These are phyloP conservation scores for Calonectria hongkongensis DNA, from an alignment of 2,329 filamentous ascomycete genomes.

Conservation along the genomic window DNA sequence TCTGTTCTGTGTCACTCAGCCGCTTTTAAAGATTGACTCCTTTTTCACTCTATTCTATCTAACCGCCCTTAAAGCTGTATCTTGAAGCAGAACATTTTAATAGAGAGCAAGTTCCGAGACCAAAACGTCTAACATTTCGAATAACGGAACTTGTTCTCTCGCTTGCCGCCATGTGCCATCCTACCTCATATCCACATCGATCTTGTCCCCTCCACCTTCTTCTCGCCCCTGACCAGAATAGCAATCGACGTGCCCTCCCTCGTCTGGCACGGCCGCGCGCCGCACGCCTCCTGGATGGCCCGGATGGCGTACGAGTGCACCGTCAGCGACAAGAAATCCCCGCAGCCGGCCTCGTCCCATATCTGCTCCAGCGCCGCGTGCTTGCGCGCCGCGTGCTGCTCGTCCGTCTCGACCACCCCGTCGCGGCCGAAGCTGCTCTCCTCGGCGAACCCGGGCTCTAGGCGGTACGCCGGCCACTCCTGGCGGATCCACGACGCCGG, in stretches of 20 bases:
- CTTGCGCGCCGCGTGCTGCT: conserved; percentile 66
- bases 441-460: conserved; percentile 74
- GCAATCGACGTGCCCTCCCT: conserved; percentile 73
- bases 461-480: conserved; percentile 69
- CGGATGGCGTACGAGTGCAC: conserved; percentile 69
- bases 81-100: background rate
- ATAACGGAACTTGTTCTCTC: background rate
- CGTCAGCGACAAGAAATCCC: conserved; percentile 68
- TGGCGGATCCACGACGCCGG: conserved; percentile 67
- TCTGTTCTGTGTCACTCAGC: too few species aligned
- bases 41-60: background rate
- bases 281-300: conserved; percentile 65
- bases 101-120: background rate
- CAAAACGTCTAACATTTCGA: background rate
- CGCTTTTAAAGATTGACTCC: too few species aligned
- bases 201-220: conserved; percentile 4
- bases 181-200: background rate
- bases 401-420: conserved; percentile 68
- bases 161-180: background rate
- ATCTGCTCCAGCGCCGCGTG: conserved; percentile 67
- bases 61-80: background rate
- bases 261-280: conserved; percentile 66
- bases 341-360: conserved; percentile 62
- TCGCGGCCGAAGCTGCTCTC: conserved; percentile 72
- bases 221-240: conserved; percentile 70